Percentiles rank a stretch among this genome's conserved stretches.
These are phyloP conservation scores for Aspergillus ostianus DNA, from an alignment of 495 filamentous ascomycete genomes.

Conservation along the genomic window DNA sequence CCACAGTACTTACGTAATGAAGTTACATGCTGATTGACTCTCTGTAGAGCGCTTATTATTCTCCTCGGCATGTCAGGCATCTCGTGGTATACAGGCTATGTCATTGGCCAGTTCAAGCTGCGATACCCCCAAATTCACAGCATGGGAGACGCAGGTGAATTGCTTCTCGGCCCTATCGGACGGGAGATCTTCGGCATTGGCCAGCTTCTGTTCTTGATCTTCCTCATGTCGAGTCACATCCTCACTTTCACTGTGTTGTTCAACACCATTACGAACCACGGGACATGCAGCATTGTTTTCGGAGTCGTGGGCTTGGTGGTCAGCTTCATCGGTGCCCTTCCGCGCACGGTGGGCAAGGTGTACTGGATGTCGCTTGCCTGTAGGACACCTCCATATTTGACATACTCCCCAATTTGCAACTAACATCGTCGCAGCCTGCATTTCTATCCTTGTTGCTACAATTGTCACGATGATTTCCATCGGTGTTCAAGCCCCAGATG, in stretches of 20 bases:
- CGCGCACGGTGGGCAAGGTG: conserved; percentile 62
- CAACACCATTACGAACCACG: conserved; percentile 64
- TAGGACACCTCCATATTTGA: conserved; percentile 40
- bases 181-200: conserved; percentile 62
- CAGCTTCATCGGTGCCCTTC: conserved; percentile 63
- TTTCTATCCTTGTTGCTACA: conserved; percentile 65
- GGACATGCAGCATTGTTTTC: conserved; percentile 68
- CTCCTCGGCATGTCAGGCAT: conserved; percentile 56
- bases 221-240: conserved; percentile 76
- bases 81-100: conserved; percentile 74
- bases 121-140: conserved; percentile 66
- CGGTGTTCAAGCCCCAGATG: conserved; percentile 41
- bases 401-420: conserved; percentile 43
- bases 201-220: conserved; percentile 67
- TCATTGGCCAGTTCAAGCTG: conserved; percentile 76
- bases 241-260: conserved; percentile 75
- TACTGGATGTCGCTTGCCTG: conserved; percentile 61
- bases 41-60: not conserved
- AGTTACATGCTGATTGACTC: not conserved
- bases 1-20: not conserved
- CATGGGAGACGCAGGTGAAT: conserved; percentile 68
- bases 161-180: conserved; percentile 62
- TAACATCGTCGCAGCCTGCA: not conserved
- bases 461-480: conserved; percentile 69
- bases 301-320: conserved; percentile 64